Evolutionary conservation across 202 grass and related monocot species (phyloP).

Genomic region (Hordeum pubiflorum): DNA sequence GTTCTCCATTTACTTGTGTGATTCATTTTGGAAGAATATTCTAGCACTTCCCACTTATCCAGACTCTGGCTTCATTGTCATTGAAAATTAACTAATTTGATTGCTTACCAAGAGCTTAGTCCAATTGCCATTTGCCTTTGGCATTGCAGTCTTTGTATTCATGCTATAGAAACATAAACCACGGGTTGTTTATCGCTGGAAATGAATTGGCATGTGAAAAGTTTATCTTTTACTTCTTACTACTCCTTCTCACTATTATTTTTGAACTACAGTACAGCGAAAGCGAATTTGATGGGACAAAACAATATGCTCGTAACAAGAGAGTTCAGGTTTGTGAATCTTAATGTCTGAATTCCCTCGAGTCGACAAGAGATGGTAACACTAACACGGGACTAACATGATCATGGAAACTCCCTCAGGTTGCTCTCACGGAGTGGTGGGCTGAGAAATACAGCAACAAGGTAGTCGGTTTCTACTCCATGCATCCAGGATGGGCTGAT

Average conservation of each 20-base stretch:
- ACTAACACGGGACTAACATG: not conserved
- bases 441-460: conserved; percentile 47
- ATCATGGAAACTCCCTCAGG: conserved; percentile 37
- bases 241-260: not conserved
- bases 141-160: not conserved
- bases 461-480: conserved; percentile 74
- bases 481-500: conserved; percentile 94
- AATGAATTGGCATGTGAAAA: not conserved
- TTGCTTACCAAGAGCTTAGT: not conserved
- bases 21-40: not conserved
- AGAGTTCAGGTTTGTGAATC: conserved; percentile 67
- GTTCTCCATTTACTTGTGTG: not conserved
- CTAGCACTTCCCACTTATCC: not conserved
- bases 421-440: conserved; percentile 88
- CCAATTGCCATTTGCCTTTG: not conserved
- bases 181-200: not conserved
- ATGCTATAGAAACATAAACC: not conserved
- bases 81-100: not conserved
- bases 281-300: conserved; percentile 57
- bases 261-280: conserved; percentile 58
- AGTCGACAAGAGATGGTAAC: not conserved
- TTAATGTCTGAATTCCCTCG: not conserved
- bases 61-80: not conserved
- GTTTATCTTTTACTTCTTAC: not conserved
- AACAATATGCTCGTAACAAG: conserved; percentile 89